Base-by-base conservation (phyloP, 1,139 yeast species). In the Kurtzmaniella quercitrusa region DNA sequence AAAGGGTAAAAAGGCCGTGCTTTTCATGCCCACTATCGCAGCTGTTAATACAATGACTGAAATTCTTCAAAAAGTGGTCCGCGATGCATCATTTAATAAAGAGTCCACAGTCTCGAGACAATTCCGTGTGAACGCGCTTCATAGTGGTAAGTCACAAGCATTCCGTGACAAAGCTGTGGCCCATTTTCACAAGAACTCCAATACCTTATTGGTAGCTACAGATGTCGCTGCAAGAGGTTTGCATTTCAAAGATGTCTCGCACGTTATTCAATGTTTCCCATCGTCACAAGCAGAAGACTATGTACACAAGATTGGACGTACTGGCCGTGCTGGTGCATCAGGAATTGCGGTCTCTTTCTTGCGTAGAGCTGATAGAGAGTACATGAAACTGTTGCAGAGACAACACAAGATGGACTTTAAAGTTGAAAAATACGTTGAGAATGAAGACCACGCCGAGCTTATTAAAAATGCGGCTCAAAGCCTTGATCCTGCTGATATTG, bases 171-270 rank as follows among this genome's bases (percentile, higher is more conserved):
- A 71, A 46, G 63, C 79, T 20, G 81, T 86, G 44, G 68, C 67
- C 42, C 59, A 54, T 18, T 88, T 84, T 71, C 76, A 84, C 57
- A 60, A 56, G 37, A 56, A 71, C 23, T 56, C 64, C 34, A 64
- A 68, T 21, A 84, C 87, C 44, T 57, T 91, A 36, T 71, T 91
- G 44, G 77, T 91, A 40, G 84, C 95, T 38, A 88, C 96, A 2
- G 96, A 91, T 65, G 97, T 93, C 43, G 95, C 93, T 50, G 97
- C 98, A 2, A 82, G 98, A 68, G 98, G 98, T 55, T 82, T 93
- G 82, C 96, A 89, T 68, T 86, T 89, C 74, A 91, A 89, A 40
- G 80, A 80, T 53, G 94, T 93, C 28, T 68, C 87, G 21, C 85
- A 87, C 55, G 96, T 89, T 42, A 68, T 85, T 55, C 96, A 89